Evolutionary conservation across 805 yeast genomes (phyloP), one percentile per base, ranked within the genome.

Genomic region (Saturnispora ahearnii): DNA sequence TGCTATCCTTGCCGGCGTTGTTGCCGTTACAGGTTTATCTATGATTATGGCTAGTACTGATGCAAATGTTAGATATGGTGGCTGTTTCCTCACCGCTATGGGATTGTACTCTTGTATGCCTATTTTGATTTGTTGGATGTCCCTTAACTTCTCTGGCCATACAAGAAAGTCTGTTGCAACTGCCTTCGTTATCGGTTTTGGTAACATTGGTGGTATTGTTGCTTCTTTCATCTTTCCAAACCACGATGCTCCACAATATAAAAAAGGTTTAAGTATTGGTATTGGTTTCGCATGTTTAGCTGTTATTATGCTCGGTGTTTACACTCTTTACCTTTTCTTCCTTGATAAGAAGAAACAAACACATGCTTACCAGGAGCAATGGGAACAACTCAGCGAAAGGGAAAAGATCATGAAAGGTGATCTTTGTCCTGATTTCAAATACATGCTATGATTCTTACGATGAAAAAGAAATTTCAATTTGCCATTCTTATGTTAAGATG

Each of bases 131-230:
- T 81, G 88, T 65, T 82, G 87, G 87, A 67, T 75, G 38, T 73
- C 81, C 7, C 68, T 82, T 61, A 82, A 82, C 59, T 74, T 78
- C 51, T 73, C 78, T 5, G 86, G 87, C 7, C 87, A 82, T 61
- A 61, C 74, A 12, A 70, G 87, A 58, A 79, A 80, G 47, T 68
- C 77, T 18, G 65, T 77, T 37, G 67, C 72, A 49, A 62, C 76
- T 13, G 76, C 77, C 1, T 72, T 72, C 53, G 81, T 78, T 59
- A 75, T 82, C 58, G 88, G 88, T 0, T 81, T 82, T 58, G 88
- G 87, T 50, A 83, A 82, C 64, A 80, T 81, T 57, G 89, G 88
- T 42, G 88, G 87, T 54, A 82, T 82, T 56, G 71, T 82, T 51
- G 69, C 87, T 3, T 73, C 84, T 2, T 82, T 72, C 58, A 66